Percentiles rank a stretch among this genome's conserved stretches.
These are phyloP conservation scores for Ophiostoma tasmaniense DNA, from an alignment of 2,329 filamentous ascomycete species.

Conservation along the genomic window DNA sequence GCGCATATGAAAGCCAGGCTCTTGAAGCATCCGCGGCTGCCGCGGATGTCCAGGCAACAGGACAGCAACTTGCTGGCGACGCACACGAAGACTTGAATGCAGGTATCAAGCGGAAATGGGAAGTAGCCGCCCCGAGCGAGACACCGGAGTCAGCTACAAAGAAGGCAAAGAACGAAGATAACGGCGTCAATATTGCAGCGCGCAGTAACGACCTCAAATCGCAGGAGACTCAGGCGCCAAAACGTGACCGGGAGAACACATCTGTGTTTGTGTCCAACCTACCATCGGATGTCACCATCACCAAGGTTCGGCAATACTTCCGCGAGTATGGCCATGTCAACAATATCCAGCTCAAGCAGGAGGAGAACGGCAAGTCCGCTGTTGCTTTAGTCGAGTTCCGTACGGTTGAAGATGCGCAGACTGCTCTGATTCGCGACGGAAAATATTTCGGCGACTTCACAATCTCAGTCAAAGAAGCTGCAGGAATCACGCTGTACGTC, in stretches of 20 bases:
- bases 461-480: constrained; percentile 66
- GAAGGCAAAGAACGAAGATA: constrained; percentile 49
- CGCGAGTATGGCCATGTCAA: constrained; percentile 81
- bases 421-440: constrained; percentile 70
- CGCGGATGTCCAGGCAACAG: background rate
- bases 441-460: constrained; percentile 68
- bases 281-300: constrained; percentile 59
- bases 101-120: constrained; percentile 65
- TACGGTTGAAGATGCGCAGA: constrained; percentile 67
- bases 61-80: background rate
- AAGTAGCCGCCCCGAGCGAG: constrained; percentile 28
- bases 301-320: constrained; percentile 79
- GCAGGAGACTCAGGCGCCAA: constrained; percentile 36
- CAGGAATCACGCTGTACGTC: constrained; percentile 75
- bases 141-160: constrained; percentile 41
- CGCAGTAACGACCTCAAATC: constrained; percentile 16
- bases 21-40: background rate
- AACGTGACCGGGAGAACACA: constrained; percentile 84
- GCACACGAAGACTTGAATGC: constrained; percentile 31
- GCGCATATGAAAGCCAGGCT: constrained; percentile 2
- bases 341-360: constrained; percentile 59
- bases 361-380: constrained; percentile 50
- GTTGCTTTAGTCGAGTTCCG: constrained; percentile 81
- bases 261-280: constrained; percentile 75
- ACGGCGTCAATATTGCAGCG: constrained; percentile 21